Evolutionary conservation across 2,329 filamentous ascomycete genomes (phyloP), one percentile per base, ranked within the genome.

Genomic region (Fusarium buxicola): DNA sequence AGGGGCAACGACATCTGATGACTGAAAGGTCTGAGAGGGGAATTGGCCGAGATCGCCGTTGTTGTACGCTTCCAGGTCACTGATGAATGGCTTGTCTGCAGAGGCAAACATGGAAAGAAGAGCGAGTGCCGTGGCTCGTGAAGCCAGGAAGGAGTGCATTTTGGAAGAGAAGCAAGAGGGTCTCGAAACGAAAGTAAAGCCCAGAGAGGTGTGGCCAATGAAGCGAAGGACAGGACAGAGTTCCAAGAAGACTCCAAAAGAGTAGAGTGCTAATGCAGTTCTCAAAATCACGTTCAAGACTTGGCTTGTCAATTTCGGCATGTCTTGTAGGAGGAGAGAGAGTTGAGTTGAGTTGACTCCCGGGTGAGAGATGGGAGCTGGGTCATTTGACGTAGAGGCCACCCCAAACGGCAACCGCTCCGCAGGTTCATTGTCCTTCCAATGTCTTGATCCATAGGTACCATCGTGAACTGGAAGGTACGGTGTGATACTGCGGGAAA

Each of bases 191-290:
- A 58, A 40, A 16, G 30, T 39, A 21, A 34, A 47, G 21, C 5
- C 35, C 13, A 43, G 28, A 11, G 13, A 49, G 59, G 31, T 32
- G 35, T 32, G 39, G 25, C 27, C 40, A 54, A 41, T 30, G 31
- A 46, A 41, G 25, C 9, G 38, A 47, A 53, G 27, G 13, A 40
- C 56, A 56, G 25, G 51, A 55, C 8, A 52, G 41, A 57, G 63
- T 53, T 58, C 63, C 63, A 66, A 66, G 55, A 66, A 66, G 43
- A 49, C 51, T 48, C 63, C 63, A 66, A 66, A 66, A 66, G 44
- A 36, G 51, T 45, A 66, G 44, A 36, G 51, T 45, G 34, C 36
- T 49, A 63, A 51, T 46, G 36, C 9, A 16, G 21, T 53, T 46
- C 21, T 48, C 27, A 56, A 48, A 47, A 28, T 32, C 40, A 25